Percentiles rank a stretch among this genome's conserved stretches.
These are phyloP conservation scores for Theileria orientalis DNA, from an alignment of 169 alveolate genomes.

Conservation along the genomic window DNA sequence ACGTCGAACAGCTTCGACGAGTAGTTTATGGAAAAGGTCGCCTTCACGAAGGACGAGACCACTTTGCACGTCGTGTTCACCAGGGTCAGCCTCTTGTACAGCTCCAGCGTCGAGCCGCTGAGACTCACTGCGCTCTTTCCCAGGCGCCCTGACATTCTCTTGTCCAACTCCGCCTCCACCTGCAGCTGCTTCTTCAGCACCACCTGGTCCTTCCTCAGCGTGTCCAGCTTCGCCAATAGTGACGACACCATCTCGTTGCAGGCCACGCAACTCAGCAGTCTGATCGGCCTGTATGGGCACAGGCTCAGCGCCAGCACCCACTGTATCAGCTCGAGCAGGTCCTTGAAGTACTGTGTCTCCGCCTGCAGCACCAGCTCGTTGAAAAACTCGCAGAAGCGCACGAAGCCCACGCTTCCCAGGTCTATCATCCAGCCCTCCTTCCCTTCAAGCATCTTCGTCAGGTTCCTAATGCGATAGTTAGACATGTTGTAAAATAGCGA, in stretches of 20 bases:
- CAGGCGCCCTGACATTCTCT: conserved; percentile 33
- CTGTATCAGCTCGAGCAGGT: conserved; percentile 31
- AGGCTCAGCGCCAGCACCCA: conserved; percentile 56
- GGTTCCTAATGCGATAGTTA: conserved; percentile 20
- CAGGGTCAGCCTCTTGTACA: conserved; percentile 44
- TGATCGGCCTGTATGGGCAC: conserved; percentile 42
- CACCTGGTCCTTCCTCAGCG: conserved; percentile 40
- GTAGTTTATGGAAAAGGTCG: conserved; percentile 32
- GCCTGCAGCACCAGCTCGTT: conserved; percentile 39
- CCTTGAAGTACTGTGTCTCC: conserved; percentile 21
- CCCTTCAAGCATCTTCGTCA: conserved; percentile 19
- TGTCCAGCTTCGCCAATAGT: conserved; percentile 40
- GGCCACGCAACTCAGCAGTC: conserved; percentile 38
- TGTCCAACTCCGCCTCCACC: conserved; percentile 58
- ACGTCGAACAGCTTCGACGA: conserved; percentile 47
- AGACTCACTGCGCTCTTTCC: conserved; percentile 4
- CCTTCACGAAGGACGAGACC: conserved; percentile 14
- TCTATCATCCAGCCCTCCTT: conserved; percentile 64
- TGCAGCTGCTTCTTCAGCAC: conserved; percentile 36
- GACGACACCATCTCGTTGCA: conserved; percentile 39
- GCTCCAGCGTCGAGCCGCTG: conserved; percentile 36
- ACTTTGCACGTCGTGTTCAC: conserved; percentile 22
- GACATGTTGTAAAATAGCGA: conserved; percentile 25
- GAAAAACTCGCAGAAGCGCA: conserved; percentile 60
- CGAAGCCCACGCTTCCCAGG: conserved; percentile 32